A percentile compares a stretch with the other conserved stretches of the same genome.
phyloP scores from a whole-genome alignment of 345 rosid species.

The Eucalyptus regnans region DNA sequence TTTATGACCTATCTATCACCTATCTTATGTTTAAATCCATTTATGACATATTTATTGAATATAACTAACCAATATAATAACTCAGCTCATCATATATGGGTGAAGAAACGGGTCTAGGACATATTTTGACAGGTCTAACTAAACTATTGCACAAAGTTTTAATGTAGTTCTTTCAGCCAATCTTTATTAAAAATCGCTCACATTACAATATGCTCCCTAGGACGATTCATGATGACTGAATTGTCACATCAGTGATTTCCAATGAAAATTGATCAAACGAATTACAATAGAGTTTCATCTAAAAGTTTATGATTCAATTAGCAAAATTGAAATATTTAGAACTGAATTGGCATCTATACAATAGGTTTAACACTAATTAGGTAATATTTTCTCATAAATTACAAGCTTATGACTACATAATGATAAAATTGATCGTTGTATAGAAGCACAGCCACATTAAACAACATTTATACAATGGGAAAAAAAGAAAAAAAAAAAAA shows the following conservation, averaged over 20 bases:
- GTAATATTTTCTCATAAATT: background rate
- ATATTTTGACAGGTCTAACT: background rate
- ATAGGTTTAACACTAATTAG: background rate
- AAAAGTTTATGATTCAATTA: rapidly evolving
- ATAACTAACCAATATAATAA: background rate
- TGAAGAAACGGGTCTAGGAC: background rate
- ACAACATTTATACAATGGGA: background rate
- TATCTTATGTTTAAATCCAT: background rate
- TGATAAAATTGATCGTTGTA: background rate
- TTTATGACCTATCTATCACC: background rate
- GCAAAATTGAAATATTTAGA: background rate
- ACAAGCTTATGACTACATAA: background rate
- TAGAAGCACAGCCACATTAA: background rate
- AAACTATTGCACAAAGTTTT: background rate
- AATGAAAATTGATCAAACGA: rapidly evolving
- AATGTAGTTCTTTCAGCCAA: background rate
- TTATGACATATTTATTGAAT: background rate
- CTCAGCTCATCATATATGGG: background rate
- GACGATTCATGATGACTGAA: background rate
- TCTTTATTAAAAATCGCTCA: background rate
- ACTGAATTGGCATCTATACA: background rate
- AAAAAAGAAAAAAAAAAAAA: no score
- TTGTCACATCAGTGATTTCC: background rate
- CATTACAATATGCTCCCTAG: no score
- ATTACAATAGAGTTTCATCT: background rate